phyloP scores from a whole-genome alignment of 331 rosid species.

The Rosa hybrid region DNA sequence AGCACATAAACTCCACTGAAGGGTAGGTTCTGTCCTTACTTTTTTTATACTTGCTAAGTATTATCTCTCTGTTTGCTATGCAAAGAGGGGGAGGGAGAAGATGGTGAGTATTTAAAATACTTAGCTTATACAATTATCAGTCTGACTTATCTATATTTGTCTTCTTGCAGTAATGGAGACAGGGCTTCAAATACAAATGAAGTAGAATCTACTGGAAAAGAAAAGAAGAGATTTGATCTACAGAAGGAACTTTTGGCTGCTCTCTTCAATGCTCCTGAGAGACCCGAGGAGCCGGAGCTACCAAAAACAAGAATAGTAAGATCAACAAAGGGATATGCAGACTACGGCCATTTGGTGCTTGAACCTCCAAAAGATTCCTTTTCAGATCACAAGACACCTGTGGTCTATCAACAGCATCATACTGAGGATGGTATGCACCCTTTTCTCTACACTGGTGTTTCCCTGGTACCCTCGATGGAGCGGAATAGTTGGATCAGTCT shows the following conservation, averaged over 20 bases:
- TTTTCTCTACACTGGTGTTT: conserved; percentile 18
- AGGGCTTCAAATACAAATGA: conserved; percentile 29
- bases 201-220: conserved; percentile 29
- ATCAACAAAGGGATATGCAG: conserved; percentile 33
- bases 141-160: conserved; percentile 30
- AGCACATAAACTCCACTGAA: conserved; percentile 30
- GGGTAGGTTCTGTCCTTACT: conserved; percentile 43
- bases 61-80: neutral
- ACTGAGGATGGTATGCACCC: conserved; percentile 48
- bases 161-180: conserved; percentile 37
- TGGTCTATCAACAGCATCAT: conserved; percentile 34
- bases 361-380: conserved; percentile 52
- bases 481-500: neutral
- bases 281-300: conserved; percentile 39
- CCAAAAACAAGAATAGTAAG: conserved; percentile 40
- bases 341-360: conserved; percentile 41
- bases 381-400: conserved; percentile 34
- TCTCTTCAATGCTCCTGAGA: conserved; percentile 50
- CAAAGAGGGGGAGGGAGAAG: neutral
- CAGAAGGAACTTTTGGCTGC: conserved; percentile 61
- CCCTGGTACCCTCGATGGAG: neutral
- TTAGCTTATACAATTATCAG: conserved; percentile 18
- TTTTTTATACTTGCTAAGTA: conserved; percentile 22
- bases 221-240: conserved; percentile 45
- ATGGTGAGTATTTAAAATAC: neutral